Evolutionary conservation across 352 stramenopile species (phyloP).

Genomic region (Globisporangium carolinianum): DNA sequence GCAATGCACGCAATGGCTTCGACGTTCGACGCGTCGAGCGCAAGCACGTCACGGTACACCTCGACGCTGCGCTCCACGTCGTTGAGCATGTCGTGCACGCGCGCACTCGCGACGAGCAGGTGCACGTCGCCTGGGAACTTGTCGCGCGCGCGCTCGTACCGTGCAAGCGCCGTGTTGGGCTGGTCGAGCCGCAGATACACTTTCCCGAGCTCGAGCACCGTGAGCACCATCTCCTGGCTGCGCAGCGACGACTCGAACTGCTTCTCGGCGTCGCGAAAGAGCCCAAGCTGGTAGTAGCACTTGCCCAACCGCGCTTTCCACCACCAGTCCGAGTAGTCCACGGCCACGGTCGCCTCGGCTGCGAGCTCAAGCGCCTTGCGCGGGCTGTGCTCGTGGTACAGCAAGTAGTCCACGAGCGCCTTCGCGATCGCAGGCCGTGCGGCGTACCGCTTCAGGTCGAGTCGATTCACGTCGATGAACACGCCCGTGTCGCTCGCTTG

Average conservation of each 20-base stretch:
- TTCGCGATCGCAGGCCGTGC: constrained; percentile 81
- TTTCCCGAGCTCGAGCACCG: constrained; percentile 89
- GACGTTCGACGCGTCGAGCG: constrained; percentile 85
- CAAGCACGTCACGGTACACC: constrained; percentile 86
- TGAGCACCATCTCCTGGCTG: constrained; percentile 87
- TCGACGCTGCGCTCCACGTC: constrained; percentile 69
- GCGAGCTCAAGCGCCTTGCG: constrained; percentile 89
- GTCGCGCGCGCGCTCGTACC: constrained; percentile 61
- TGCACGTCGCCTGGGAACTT: constrained; percentile 76
- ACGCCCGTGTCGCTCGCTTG: constrained; percentile 42
- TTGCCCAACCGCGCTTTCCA: constrained; percentile 93
- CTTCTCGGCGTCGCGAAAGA: constrained; percentile 91
- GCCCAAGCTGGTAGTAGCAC: constrained; percentile 92
- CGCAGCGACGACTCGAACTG: constrained; percentile 88
- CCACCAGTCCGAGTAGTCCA: constrained; percentile 92
- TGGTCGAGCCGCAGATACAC: constrained; percentile 93
- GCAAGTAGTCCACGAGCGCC: constrained; percentile 85
- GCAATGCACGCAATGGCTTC: constrained; percentile 90
- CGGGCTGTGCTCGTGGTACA: constrained; percentile 92
- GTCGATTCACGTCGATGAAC: constrained; percentile 88
- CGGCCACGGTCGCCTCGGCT: constrained; percentile 81
- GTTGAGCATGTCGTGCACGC: constrained; percentile 92
- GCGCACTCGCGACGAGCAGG: constrained; percentile 79
- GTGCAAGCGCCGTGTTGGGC: constrained; percentile 88
- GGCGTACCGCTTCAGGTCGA: constrained; percentile 90